Evolutionary conservation across 2,329 filamentous ascomycete genomes (phyloP).

Genomic region (Paecilomyces dactylethromorphus): DNA sequence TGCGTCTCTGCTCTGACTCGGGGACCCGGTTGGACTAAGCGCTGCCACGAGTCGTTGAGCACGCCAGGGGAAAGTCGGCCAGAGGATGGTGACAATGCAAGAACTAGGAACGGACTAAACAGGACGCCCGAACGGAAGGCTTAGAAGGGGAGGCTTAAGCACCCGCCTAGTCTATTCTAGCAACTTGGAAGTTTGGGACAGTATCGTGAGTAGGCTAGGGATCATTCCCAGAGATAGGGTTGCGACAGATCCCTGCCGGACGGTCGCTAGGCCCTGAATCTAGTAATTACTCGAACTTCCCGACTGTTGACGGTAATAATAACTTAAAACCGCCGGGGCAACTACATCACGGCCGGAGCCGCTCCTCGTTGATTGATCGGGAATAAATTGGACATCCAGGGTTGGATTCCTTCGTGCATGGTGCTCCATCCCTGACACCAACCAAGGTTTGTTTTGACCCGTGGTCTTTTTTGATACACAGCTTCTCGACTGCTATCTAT

Average conservation of each 20-base stretch:
- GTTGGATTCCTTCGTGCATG: not conserved
- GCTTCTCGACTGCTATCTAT: not conserved
- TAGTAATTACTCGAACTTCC: not conserved
- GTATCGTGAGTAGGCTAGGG: not conserved
- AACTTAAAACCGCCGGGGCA: not conserved
- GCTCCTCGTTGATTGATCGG: not conserved
- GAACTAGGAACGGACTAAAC: not conserved
- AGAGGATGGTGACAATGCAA: not conserved
- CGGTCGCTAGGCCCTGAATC: not conserved
- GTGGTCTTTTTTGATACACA: not conserved
- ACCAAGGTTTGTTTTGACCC: not conserved
- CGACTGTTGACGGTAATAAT: not conserved
- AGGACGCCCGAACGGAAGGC: not conserved
- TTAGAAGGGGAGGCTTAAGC: not conserved
- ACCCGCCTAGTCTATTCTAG: not conserved
- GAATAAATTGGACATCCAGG: not conserved
- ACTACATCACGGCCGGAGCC: not conserved
- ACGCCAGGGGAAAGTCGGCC: not conserved
- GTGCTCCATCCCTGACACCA: not conserved
- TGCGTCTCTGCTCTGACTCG: not conserved
- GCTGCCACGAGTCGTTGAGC: not conserved
- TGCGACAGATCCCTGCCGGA: not conserved
- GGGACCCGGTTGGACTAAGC: not conserved
- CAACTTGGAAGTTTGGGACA: not conserved
- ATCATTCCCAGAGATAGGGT: not conserved